phyloP scores from a whole-genome alignment of 768 basidiomycete species.

The Auricularia sp. region DNA sequence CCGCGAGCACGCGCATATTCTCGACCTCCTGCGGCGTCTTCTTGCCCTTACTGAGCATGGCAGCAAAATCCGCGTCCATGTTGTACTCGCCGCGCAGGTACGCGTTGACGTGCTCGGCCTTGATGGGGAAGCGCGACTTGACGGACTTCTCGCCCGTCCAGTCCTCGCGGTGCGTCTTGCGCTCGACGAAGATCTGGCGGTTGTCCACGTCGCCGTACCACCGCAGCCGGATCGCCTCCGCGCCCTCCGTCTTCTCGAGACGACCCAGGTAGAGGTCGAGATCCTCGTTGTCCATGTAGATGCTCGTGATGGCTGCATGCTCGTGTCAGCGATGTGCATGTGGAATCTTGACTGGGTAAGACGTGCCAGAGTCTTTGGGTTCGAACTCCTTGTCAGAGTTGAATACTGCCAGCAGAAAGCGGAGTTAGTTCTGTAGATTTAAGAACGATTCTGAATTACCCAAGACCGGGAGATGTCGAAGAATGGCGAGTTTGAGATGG shows the following conservation, averaged over 20 bases:
- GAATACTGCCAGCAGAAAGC: slow-evolving; percentile 49
- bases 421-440: no score
- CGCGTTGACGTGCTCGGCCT: slow-evolving; percentile 86
- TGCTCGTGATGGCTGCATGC: slow-evolving; percentile 77
- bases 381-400: slow-evolving; percentile 91
- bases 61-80: slow-evolving; percentile 88
- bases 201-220: slow-evolving; percentile 91
- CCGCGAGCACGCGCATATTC: slow-evolving; percentile 91
- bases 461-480: slow-evolving; percentile 86
- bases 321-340: no score
- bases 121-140: slow-evolving; percentile 70
- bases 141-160: slow-evolving; percentile 76
- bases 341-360: not conserved
- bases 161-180: slow-evolving; percentile 91
- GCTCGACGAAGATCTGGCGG: slow-evolving; percentile 80
- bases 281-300: slow-evolving; percentile 95
- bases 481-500: slow-evolving; percentile 83
- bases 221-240: slow-evolving; percentile 88
- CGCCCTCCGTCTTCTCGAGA: slow-evolving; percentile 96
- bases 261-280: slow-evolving; percentile 94
- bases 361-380: slow-evolving; percentile 60
- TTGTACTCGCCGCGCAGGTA: slow-evolving; percentile 86
- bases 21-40: slow-evolving; percentile 90
- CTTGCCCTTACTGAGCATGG: slow-evolving; percentile 78
- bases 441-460: slow-evolving; percentile 37